These are phyloP conservation scores for Hericium rajendrae DNA, from an alignment of 768 basidiomycete genomes.

Conservation along the genomic window DNA sequence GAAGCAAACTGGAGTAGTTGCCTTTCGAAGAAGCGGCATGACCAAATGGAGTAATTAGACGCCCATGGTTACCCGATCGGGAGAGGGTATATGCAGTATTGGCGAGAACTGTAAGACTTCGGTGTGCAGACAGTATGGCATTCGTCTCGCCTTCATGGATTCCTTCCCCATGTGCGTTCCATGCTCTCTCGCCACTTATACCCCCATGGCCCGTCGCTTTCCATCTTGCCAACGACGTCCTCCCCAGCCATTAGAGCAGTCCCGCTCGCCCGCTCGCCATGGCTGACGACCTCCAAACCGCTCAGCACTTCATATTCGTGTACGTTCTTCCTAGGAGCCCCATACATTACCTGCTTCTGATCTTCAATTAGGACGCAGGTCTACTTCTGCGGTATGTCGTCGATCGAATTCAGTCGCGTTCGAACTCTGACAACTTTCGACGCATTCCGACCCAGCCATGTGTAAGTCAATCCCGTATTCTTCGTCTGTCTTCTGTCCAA, in stretches of 20 bases:
- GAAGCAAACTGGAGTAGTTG: too few relatives aligned
- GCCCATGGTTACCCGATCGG: background rate
- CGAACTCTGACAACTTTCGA: constrained; percentile 14
- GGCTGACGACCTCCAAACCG: constrained; percentile 42
- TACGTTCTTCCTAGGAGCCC: constrained; percentile 19
- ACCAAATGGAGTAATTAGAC: too few relatives aligned
- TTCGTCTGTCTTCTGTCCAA: background rate
- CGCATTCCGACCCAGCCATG: constrained; percentile 30
- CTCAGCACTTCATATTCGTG: constrained; percentile 73
- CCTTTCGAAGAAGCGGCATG: too few relatives aligned
- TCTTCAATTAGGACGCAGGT: constrained; percentile 43
- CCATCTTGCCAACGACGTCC: background rate
- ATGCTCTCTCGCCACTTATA: background rate
- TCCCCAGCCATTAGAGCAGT: background rate
- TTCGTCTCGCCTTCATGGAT: background rate
- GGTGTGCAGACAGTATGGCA: background rate
- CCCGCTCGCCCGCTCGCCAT: constrained; percentile 15
- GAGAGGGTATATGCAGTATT: background rate
- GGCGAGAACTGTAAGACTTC: background rate
- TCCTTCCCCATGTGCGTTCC: background rate
- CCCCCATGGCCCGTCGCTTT: background rate
- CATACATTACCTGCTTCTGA: background rate
- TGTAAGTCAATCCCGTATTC: constrained; percentile 33
- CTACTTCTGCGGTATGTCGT: constrained; percentile 74
- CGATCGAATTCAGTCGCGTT: constrained; percentile 8